phyloP scores from a whole-genome alignment of 2,329 filamentous ascomycete genomes.

The Blumeriella jaapii region DNA sequence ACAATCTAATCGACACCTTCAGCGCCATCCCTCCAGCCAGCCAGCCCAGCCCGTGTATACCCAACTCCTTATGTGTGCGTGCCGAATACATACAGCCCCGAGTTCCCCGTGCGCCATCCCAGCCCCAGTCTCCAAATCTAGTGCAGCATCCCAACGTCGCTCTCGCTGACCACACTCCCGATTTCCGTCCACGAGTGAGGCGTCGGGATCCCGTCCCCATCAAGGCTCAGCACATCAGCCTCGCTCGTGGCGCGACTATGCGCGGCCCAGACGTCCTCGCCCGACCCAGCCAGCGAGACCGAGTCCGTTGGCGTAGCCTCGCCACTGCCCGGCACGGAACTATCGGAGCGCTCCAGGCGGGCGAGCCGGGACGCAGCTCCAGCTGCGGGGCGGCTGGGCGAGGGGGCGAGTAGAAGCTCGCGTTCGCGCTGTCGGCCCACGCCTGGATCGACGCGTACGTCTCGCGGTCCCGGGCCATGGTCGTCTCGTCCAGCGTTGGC shows the following conservation, averaged over 20 bases:
- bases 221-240: constrained; percentile 48
- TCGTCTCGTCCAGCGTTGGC: constrained; percentile 18
- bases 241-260: constrained; percentile 30
- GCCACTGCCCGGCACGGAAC: constrained; percentile 32
- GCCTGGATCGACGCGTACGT: constrained; percentile 52
- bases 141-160: constrained; percentile 22
- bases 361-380: constrained; percentile 14
- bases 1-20: too few relatives aligned
- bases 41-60: too few relatives aligned
- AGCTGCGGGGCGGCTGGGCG: constrained; percentile 24
- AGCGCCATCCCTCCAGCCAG: too few relatives aligned
- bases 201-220: constrained; percentile 43
- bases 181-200: constrained; percentile 55
- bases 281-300: constrained; percentile 41
- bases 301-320: constrained; percentile 49
- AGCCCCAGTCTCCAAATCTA: too few relatives aligned
- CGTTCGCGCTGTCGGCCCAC: constrained; percentile 39
- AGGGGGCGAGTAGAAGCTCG: constrained; percentile 48
- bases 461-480: constrained; percentile 32
- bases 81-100: too few relatives aligned
- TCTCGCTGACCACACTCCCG: constrained; percentile 45
- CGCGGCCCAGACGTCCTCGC: constrained; percentile 30
- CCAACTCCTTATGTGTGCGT: too few relatives aligned
- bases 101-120: too few relatives aligned
- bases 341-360: constrained; percentile 19